Percentiles rank a stretch among this genome's conserved stretches.
phyloP scores from a whole-genome alignment of 495 filamentous ascomycete species.

The Xanthoparmelia taractica region DNA sequence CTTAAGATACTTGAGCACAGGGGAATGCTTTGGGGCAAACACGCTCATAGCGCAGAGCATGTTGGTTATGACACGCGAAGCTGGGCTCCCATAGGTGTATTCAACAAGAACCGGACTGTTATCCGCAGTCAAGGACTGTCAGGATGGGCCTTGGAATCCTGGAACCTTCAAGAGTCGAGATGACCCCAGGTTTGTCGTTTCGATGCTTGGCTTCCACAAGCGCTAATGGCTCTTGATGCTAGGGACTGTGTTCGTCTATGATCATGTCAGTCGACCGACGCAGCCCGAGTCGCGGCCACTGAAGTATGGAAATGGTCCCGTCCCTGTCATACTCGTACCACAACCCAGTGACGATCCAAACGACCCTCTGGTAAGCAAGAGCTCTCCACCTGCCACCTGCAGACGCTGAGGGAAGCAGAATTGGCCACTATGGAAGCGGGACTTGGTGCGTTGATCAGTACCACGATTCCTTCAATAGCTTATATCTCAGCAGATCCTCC shows the following conservation, averaged over 20 bases:
- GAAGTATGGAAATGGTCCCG: slow-evolving; percentile 61
- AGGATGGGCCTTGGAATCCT: slow-evolving; percentile 80
- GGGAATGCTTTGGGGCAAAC: not conserved
- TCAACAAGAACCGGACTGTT: not conserved
- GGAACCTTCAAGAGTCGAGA: slow-evolving; percentile 51
- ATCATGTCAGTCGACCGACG: slow-evolving; percentile 43
- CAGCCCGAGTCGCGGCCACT: slow-evolving; percentile 39
- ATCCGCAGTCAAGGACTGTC: not conserved
- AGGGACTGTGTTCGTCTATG: slow-evolving; percentile 61
- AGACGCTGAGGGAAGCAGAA: slow-evolving; percentile 48
- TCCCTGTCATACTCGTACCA: slow-evolving; percentile 67
- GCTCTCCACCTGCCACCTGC: slow-evolving; percentile 9
- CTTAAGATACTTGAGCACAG: not conserved
- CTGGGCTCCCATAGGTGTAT: not conserved
- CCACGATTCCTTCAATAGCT: too few species aligned
- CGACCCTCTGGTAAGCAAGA: slow-evolving; percentile 56
- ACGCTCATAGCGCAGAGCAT: slow-evolving; percentile 1
- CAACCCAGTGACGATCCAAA: slow-evolving; percentile 77
- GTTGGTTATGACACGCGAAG: not conserved
- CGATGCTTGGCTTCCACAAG: not conserved
- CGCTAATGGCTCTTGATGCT: slow-evolving; percentile 9
- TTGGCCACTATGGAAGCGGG: slow-evolving; percentile 83
- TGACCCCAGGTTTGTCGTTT: slow-evolving; percentile 61
- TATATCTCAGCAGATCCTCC: slow-evolving; percentile 44
- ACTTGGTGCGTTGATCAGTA: slow-evolving; percentile 29